Conservation (phyloP, 305 asterid species). For the Petunia hybrid region DNA sequence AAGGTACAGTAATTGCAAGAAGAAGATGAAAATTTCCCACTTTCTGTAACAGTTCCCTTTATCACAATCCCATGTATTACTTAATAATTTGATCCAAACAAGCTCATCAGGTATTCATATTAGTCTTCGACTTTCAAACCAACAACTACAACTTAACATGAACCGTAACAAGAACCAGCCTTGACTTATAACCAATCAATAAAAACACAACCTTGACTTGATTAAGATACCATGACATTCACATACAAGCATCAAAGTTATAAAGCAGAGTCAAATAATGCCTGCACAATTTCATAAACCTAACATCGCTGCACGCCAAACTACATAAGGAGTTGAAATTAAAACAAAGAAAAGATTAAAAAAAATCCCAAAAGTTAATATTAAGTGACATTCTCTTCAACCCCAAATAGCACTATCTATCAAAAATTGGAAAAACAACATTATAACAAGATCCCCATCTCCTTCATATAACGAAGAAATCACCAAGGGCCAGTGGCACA, state of each 20-base stretch:
- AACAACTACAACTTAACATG: background rate
- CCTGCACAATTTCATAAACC: background rate
- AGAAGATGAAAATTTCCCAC: background rate
- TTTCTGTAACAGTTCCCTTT: background rate
- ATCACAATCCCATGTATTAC: slow-evolving; percentile 5
- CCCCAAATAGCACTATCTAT: background rate
- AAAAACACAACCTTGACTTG: background rate
- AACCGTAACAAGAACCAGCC: background rate
- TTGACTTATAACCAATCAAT: background rate
- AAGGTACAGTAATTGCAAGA: background rate
- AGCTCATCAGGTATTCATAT: slow-evolving; percentile 1
- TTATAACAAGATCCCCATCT: no score
- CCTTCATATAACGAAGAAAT: no score
- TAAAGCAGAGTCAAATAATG: background rate
- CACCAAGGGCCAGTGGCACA: no score
- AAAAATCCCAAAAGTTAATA: background rate
- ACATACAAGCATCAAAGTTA: slow-evolving; percentile 1
- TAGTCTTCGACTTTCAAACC: background rate
- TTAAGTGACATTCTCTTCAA: slow-evolving; percentile 1
- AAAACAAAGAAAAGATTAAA: background rate
- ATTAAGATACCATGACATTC: slow-evolving; percentile 8
- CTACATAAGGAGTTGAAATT: background rate
- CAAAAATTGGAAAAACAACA: background rate
- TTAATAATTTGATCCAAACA: slow-evolving; percentile 7
- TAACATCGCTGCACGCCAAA: background rate